Conservation (phyloP, 2,329 filamentous ascomycete genomes). For the Alternaria sp. region DNA sequence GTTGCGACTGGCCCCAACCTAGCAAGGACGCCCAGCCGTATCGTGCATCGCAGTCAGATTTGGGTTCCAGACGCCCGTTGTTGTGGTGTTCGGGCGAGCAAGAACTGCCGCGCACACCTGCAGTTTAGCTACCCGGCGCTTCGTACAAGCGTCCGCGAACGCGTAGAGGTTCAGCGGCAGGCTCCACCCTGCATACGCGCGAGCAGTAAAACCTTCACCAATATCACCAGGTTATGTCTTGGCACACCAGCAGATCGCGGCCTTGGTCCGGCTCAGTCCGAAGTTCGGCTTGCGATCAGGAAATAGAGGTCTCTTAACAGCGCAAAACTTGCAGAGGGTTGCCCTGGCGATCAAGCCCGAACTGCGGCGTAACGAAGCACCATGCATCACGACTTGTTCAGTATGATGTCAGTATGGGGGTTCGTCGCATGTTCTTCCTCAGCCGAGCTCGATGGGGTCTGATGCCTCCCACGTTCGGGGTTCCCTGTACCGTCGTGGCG, state of each 20-base stretch:
- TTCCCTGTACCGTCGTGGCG: background rate
- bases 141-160: background rate
- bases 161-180: background rate
- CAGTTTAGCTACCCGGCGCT: background rate
- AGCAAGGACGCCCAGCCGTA: background rate
- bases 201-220: background rate
- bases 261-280: background rate
- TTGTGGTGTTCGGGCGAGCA: background rate
- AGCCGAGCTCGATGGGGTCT: background rate
- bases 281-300: background rate
- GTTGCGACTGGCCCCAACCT: slow-evolving; percentile 9
- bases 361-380: background rate
- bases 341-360: background rate
- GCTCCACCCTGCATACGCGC: background rate
- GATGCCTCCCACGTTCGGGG: background rate
- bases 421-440: background rate
- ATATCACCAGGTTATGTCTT: background rate
- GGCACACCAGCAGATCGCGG: background rate
- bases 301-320: background rate
- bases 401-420: background rate
- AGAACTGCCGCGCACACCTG: background rate
- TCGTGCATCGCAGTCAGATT: background rate
- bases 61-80: background rate
- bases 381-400: background rate
- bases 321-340: background rate